Base-by-base conservation (phyloP, 2,329 filamentous ascomycete genomes). In the Fusarium solani-melongenae region DNA sequence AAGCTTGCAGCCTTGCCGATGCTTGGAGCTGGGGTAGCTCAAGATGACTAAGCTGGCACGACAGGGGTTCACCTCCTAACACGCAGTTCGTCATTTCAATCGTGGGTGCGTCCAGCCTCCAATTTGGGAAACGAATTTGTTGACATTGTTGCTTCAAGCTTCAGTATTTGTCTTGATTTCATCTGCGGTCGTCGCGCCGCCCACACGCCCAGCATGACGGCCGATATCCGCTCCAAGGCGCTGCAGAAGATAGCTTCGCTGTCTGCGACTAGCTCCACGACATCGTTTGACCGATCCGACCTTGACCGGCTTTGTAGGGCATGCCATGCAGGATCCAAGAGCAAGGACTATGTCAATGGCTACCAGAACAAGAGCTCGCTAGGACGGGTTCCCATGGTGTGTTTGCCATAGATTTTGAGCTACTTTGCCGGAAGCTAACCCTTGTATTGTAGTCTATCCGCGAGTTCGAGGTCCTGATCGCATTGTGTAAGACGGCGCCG, bases 381-480 rank as follows among this genome's bases (percentile, higher is more conserved):
- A 68, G 87, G 87, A 38, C 85, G 86, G 38, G 84, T 89, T 62
- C 90, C 90, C 14, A 92, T 92, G 90, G 90, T 92, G 84, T 73
- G 81, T 65, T 39, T 20, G 10, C 41, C 61, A 58, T n/a, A 62
- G 22, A 33, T 33, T 22, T 20, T 33, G 39, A 38, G 29, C 8
- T 27, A 36, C 39, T 31, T 14, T 56, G n/a, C 60, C 44, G 22
- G 24, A 39, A 49, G 56, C 72, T 80, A 74, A 80, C 65, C 57
- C 34, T 66, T 61, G 24, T 80, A 96, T 66, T 62, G 27, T 80
- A 97, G 94, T 94, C 92, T 62, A 91, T 95, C 62, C 92, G 94
- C 78, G 97, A 99, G 86, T 92, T 98, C 76, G 96, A 99, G 82
- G 93, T 97, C 62, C 88, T 99, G 29, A 85, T 98, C 29, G 94